A percentile compares a stretch with the other conserved stretches of the same genome.
Evolutionary conservation across 257 asterid genomes (phyloP).

Genomic region (Mentha longifolia): DNA sequence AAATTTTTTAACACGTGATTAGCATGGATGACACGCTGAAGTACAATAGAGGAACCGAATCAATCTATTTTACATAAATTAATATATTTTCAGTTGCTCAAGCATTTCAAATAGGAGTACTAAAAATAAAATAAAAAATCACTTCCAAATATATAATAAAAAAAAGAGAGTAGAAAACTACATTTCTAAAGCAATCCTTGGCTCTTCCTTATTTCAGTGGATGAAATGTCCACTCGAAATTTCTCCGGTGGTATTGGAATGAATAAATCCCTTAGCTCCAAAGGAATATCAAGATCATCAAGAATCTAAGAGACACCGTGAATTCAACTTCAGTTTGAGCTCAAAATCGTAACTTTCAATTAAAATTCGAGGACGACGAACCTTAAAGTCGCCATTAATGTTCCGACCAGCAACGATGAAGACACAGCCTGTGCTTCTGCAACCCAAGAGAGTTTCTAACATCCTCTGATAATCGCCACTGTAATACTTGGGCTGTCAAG

Average conservation of each 20-base stretch:
- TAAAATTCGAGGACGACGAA: conserved; percentile 27
- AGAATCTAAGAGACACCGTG: conserved; percentile 60
- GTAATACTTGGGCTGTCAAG: conserved; percentile 83
- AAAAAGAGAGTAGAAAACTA: background rate
- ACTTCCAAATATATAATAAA: background rate
- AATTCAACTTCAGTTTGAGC: conserved; percentile 12
- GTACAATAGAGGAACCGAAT: too few relatives aligned
- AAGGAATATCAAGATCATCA: conserved; percentile 76
- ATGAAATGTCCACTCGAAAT: conserved; percentile 84
- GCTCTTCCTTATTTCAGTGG: conserved; percentile 73
- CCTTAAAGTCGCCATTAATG: conserved; percentile 78
- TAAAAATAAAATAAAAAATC: too few relatives aligned
- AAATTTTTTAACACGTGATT: too few relatives aligned
- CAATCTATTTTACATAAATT: too few relatives aligned
- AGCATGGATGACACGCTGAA: too few relatives aligned
- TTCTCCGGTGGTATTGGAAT: conserved; percentile 72
- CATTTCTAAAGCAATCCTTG: conserved; percentile 41
- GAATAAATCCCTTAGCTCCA: conserved; percentile 74
- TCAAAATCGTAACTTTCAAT: background rate
- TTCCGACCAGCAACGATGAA: conserved; percentile 88
- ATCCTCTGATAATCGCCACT: conserved; percentile 66
- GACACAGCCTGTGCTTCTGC: conserved; percentile 87
- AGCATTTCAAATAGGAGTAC: too few relatives aligned
- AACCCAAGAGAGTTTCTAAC: conserved; percentile 71
- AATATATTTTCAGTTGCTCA: too few relatives aligned